These are phyloP conservation scores for Pseudocercospora musae DNA, from an alignment of 2,329 filamentous ascomycete genomes.

Conservation along the genomic window DNA sequence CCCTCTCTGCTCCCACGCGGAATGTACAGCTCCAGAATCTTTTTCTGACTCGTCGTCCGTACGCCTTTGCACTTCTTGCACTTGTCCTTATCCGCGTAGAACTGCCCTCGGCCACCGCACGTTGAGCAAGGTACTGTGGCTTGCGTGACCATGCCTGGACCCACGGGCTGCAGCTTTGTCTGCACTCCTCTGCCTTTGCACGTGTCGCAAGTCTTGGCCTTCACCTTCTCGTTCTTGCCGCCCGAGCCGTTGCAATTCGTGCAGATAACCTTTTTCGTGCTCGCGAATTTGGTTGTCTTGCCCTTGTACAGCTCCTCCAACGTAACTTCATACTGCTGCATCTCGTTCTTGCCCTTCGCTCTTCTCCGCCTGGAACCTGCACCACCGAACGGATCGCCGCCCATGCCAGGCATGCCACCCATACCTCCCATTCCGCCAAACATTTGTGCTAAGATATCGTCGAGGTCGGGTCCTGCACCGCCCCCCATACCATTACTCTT, in stretches of 20 bases:
- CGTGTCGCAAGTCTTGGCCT: constrained; percentile 74
- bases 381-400: constrained; percentile 36
- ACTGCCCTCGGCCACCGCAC: constrained; percentile 79
- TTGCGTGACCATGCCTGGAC: constrained; percentile 80
- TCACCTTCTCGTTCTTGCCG: constrained; percentile 80
- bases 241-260: constrained; percentile 81
- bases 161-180: constrained; percentile 76
- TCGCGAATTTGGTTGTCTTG: constrained; percentile 95
- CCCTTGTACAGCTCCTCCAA: constrained; percentile 97
- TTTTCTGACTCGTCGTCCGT: constrained; percentile 80
- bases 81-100: constrained; percentile 93
- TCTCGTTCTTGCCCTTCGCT: constrained; percentile 73
- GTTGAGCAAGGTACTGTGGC: constrained; percentile 75
- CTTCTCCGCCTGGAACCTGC: constrained; percentile 38
- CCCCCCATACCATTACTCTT: constrained; percentile 64
- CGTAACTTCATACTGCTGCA: constrained; percentile 85
- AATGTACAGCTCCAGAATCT: constrained; percentile 94
- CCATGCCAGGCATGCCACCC: constrained; percentile 54
- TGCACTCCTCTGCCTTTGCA: constrained; percentile 77
- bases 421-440: constrained; percentile 65
- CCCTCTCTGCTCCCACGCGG: constrained; percentile 75
- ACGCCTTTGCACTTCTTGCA: constrained; percentile 99
- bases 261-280: constrained; percentile 91
- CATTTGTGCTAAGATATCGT: constrained; percentile 92
- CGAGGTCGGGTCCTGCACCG: constrained; percentile 74